These are phyloP conservation scores for Saturnispora sanitii DNA, from an alignment of 805 yeast genomes.

Conservation along the genomic window DNA sequence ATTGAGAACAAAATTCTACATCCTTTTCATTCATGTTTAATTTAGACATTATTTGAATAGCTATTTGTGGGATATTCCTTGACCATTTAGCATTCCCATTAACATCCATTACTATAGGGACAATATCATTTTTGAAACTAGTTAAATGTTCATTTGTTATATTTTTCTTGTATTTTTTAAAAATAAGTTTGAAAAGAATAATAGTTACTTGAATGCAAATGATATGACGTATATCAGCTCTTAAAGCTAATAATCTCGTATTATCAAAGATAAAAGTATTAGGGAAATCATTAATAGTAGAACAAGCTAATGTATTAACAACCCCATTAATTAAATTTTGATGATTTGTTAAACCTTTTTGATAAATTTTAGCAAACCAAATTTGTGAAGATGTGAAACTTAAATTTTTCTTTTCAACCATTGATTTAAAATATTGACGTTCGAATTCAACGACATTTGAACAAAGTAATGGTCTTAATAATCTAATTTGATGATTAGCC, in stretches of 20 bases:
- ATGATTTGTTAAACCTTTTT: constrained; percentile 8
- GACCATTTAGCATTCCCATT: constrained; percentile 90
- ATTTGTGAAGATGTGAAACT: constrained; percentile 49
- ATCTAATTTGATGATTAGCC: constrained; percentile 87
- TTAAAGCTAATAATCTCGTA: constrained; percentile 60
- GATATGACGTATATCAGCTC: constrained; percentile 80
- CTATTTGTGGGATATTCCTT: constrained; percentile 60
- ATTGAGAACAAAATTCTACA: constrained; percentile 56
- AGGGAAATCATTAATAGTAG: constrained; percentile 73
- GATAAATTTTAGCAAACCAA: constrained; percentile 47
- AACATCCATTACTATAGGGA: constrained; percentile 74
- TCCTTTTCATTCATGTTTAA: constrained; percentile 29
- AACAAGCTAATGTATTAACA: constrained; percentile 59
- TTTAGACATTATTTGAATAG: constrained; percentile 53
- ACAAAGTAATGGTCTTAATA: constrained; percentile 71
- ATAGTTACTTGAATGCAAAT: constrained; percentile 71
- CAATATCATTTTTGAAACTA: constrained; percentile 56
- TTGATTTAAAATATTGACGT: constrained; percentile 62
- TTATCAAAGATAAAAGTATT: constrained; percentile 77
- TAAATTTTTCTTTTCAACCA: constrained; percentile 45
- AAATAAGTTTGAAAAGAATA: constrained; percentile 62
- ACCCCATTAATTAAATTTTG: constrained; percentile 38
- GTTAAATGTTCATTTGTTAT: constrained; percentile 27
- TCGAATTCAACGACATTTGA: constrained; percentile 87
- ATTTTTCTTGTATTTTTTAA: constrained; percentile 27